Evolutionary conservation across 2,329 filamentous ascomycete species (phyloP).

Genomic region (Neurospora crassa): DNA sequence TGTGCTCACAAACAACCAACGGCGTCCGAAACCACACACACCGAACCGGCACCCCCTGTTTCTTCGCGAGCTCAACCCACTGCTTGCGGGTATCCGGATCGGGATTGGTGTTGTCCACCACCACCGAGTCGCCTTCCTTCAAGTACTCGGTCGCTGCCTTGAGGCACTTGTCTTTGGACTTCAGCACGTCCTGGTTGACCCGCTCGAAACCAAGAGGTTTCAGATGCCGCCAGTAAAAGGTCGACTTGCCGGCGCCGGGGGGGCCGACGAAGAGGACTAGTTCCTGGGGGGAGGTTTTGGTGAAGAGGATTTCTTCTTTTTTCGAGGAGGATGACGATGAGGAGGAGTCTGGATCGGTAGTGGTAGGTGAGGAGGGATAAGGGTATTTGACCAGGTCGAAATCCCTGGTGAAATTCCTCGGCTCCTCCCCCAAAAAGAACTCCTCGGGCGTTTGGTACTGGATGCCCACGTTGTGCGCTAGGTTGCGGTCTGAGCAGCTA

Average conservation of each 20-base stretch:
- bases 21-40: conserved; percentile 78
- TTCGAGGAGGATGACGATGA: not conserved
- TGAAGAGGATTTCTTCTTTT: conserved; percentile 32
- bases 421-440: conserved; percentile 65
- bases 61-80: conserved; percentile 68
- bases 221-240: conserved; percentile 73
- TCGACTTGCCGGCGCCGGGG: conserved; percentile 85
- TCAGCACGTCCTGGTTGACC: conserved; percentile 84
- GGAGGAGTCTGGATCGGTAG: not conserved
- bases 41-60: conserved; percentile 63
- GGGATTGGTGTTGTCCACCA: conserved; percentile 92
- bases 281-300: conserved; percentile 58
- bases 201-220: conserved; percentile 72
- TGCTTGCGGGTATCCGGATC: conserved; percentile 65
- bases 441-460: conserved; percentile 82
- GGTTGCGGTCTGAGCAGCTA: conserved; percentile 62
- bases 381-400: conserved; percentile 61
- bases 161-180: conserved; percentile 59
- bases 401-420: conserved; percentile 54
- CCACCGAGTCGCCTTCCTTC: conserved; percentile 57
- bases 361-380: conserved; percentile 21
- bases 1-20: conserved; percentile 66
- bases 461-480: conserved; percentile 78
- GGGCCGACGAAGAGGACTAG: conserved; percentile 81
- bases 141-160: conserved; percentile 62